Evolutionary conservation across 1,284 basidiomycete genomes (phyloP).

Genomic region (Ustilago cynodontis): DNA sequence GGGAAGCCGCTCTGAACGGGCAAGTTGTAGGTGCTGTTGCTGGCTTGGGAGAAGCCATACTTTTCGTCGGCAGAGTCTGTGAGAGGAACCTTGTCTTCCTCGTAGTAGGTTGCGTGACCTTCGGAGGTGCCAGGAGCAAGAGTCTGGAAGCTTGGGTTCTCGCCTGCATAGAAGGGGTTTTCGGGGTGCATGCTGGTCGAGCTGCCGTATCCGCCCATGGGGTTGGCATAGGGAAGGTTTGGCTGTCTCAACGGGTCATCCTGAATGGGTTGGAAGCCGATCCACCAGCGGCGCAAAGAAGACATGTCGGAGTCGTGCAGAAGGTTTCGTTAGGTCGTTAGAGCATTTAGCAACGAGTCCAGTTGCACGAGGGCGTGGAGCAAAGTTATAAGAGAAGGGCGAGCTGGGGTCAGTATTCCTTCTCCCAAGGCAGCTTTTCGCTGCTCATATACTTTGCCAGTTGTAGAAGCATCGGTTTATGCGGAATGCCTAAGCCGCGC

Average conservation of each 20-base stretch:
- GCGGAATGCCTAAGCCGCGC: not conserved
- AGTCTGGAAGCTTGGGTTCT: conserved; percentile 46
- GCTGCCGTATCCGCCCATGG: conserved; percentile 14
- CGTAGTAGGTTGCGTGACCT: conserved; percentile 42
- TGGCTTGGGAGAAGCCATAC: conserved; percentile 25
- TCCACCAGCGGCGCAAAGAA: conserved; percentile 28
- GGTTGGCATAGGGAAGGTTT: conserved; percentile 19
- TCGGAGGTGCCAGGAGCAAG: conserved; percentile 37
- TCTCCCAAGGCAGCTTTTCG: too few species aligned
- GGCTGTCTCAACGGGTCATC: conserved; percentile 42
- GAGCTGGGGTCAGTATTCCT: not conserved
- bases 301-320: conserved; percentile 19
- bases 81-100: conserved; percentile 58
- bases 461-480: not conserved
- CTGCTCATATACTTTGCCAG: too few species aligned
- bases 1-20: conserved; percentile 27
- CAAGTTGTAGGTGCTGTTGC: conserved; percentile 32
- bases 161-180: conserved; percentile 48
- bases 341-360: not conserved
- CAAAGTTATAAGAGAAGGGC: not conserved
- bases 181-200: conserved; percentile 31
- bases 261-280: conserved; percentile 32
- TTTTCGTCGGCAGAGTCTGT: conserved; percentile 53
- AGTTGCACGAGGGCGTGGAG: not conserved
- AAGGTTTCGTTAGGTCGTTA: not conserved